Base-by-base conservation (phyloP, 139 green algal species). In the Picochlorum sp. region DNA sequence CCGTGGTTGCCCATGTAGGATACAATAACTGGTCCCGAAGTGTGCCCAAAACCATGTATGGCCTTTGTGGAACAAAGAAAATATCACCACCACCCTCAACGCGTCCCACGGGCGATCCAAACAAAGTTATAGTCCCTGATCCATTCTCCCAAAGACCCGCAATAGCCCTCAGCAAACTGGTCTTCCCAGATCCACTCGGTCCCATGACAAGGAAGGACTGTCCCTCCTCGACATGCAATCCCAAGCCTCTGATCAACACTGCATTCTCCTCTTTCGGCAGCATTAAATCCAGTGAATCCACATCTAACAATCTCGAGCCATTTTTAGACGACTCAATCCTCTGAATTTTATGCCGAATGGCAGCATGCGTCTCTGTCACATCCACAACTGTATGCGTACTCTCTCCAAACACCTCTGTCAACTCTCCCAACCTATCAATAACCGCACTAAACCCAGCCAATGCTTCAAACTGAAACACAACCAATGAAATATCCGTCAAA, bases 21-120 rank as follows among this genome's bases (percentile, higher is more conserved):
- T 96, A 96, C 57, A 96, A 79, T 69, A 94, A 66, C 77, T 97
- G 88, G 49, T 97, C 84, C 6, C 84, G 34, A 5, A 98, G 81
- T 18, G 74, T 87, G 57, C 92, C 92, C 51, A 98, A 81, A 45
- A 97, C 90, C 77, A 98, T 87, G 77, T 98, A 98, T 0, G 92
- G 92, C 57, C 84, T 80, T 77, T 98, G 93, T 6, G 93, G 93
- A 60, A 98, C 70, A 74, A 98, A 90, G 56, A 90, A 81, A 16
- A 85, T 59, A 26, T 72, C 79, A 44, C 60, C 62, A 50, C 63
- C 30, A 2, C 58, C 62, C 34, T 74, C 71, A 1, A 49, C 30
- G n/a, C 67, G 47, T 18, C 76, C 76, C 38, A 81, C 73, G 6
- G 51, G 65, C 52, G 77, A 38, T 20, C 74, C 74, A 37, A 71